These are phyloP conservation scores for Hibiscus tridactylites DNA, from an alignment of 345 rosid species.

Conservation along the genomic window DNA sequence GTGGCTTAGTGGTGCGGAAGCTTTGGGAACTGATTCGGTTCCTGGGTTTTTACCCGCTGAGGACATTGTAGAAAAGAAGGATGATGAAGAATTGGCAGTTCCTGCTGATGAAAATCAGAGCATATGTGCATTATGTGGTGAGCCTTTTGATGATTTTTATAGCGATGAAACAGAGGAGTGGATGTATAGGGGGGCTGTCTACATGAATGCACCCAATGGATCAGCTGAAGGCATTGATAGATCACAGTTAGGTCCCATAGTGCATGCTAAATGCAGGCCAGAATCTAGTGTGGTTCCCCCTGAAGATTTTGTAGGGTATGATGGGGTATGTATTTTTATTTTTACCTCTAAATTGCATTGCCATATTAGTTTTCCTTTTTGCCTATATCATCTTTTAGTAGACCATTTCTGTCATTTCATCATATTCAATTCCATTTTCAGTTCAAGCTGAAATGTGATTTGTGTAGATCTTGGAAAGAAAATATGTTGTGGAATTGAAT, in stretches of 20 bases:
- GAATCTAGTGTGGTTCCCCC: slow-evolving; percentile 59
- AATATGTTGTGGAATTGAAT: not conserved
- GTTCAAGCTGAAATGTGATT: not conserved
- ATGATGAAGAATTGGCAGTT: slow-evolving; percentile 89
- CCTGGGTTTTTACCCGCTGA: slow-evolving; percentile 86
- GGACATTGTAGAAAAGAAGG: slow-evolving; percentile 62
- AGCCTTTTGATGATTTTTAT: slow-evolving; percentile 89
- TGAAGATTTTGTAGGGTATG: slow-evolving; percentile 34
- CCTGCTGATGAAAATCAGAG: slow-evolving; percentile 97
- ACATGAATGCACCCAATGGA: slow-evolving; percentile 77
- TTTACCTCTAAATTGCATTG: not conserved
- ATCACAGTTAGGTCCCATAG: slow-evolving; percentile 87
- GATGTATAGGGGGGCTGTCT: slow-evolving; percentile 98
- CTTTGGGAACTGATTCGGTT: slow-evolving; percentile 83
- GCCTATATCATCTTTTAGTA: not conserved
- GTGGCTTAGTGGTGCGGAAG: slow-evolving; percentile 99
- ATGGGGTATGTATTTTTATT: slow-evolving; percentile 44
- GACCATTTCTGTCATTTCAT: no score
- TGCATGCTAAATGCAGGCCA: slow-evolving; percentile 95
- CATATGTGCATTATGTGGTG: slow-evolving; percentile 92
- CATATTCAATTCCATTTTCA: slow-evolving; percentile 1
- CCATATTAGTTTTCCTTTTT: not conserved
- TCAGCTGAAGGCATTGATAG: slow-evolving; percentile 54
- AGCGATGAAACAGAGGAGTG: slow-evolving; percentile 97
- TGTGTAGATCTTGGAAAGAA: not conserved